Base-by-base conservation (phyloP, 345 rosid genomes). In the Populus davidiana region DNA sequence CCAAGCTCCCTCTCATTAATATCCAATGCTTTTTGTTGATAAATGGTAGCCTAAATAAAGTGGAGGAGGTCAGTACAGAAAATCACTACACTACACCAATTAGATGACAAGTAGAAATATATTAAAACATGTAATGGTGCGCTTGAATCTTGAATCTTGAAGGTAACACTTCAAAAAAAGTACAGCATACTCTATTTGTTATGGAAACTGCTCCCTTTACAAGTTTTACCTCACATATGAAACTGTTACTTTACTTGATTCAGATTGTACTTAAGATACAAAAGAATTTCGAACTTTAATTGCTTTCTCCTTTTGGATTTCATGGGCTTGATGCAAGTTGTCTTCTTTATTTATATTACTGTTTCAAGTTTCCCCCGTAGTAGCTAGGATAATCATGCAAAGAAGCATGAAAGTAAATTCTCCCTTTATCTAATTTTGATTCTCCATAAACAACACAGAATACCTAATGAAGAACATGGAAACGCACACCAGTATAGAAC, bases 1-100 rank as follows among this genome's bases (percentile, higher is more conserved):
- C 85, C 85, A 8, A 82, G 82, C 75, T 82, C 85, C 79, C 82
- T 78, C 73, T 82, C 85, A 68, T 82, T 82, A 71, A 82, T 82
- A 78, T 82, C 85, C 76, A 82, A 66, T 12, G 85, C 85, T 49
- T 75, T 82, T 68, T 82, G 82, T 70, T 82, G 85, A 75, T 82
- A 82, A 75, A 82, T 82, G 59, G 82, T 82, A 54, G 85, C 85
- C 85, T 96, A 78, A 20, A 82, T 44, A 82, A 64, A 74, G 73
- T 70, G 76, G 82, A 82, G 25, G 67, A 75, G 38, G 73, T 78
- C 36, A 85, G 76, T 50, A 72, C 11, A 23, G 69, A 50, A 76
- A 54, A 75, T 23, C n/a, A 69, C 13, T 21, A 69, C n/a, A 69
- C 13, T 29, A 69, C 13, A 38, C 23, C 9, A 65, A 50, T 21